These are phyloP conservation scores for Stellera chamaejasme DNA, from an alignment of 345 rosid genomes.

Conservation along the genomic window DNA sequence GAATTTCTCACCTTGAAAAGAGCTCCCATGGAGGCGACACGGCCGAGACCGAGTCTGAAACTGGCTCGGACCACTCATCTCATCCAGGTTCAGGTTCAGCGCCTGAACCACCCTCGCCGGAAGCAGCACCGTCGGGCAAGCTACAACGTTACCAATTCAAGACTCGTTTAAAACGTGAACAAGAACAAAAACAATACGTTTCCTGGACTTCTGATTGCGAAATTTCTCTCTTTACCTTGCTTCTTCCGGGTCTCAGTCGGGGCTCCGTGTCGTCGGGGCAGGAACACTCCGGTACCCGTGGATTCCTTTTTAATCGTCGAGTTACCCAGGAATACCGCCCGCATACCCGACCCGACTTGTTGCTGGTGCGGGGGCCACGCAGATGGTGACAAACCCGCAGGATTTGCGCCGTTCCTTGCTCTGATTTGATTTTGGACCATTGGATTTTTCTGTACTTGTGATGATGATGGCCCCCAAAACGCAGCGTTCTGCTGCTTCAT, in stretches of 20 bases:
- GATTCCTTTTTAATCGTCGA: conserved; percentile 38
- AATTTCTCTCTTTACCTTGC: conserved; percentile 25
- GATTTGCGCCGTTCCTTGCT: conserved; percentile 6
- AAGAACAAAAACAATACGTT: neutral
- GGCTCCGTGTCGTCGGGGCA: conserved; percentile 50
- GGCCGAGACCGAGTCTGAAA: conserved; percentile 30
- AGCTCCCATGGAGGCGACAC: conserved; percentile 19
- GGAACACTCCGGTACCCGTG: conserved; percentile 86
- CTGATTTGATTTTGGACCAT: conserved; percentile 20
- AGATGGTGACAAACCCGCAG: conserved; percentile 35
- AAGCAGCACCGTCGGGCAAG: conserved; percentile 49
- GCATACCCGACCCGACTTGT: conserved; percentile 40
- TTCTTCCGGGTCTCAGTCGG: conserved; percentile 41
- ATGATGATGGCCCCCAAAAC: conserved; percentile 18
- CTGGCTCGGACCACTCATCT: conserved; percentile 22
- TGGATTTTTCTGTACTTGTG: conserved; percentile 12
- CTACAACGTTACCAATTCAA: conserved; percentile 5
- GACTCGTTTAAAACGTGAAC: neutral
- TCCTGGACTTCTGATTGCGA: neutral
- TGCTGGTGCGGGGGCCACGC: conserved; percentile 47
- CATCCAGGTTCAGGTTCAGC: conserved; percentile 48
- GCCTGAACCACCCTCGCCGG: conserved; percentile 83
- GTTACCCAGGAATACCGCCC: conserved; percentile 48
- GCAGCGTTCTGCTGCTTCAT: conserved; percentile 25
- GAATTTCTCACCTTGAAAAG: conserved; percentile 13